Percentiles rank a stretch among this genome's conserved stretches.
Evolutionary conservation across 2,329 filamentous ascomycete genomes (phyloP).

Genomic region (Emericellopsis cladophorae): DNA sequence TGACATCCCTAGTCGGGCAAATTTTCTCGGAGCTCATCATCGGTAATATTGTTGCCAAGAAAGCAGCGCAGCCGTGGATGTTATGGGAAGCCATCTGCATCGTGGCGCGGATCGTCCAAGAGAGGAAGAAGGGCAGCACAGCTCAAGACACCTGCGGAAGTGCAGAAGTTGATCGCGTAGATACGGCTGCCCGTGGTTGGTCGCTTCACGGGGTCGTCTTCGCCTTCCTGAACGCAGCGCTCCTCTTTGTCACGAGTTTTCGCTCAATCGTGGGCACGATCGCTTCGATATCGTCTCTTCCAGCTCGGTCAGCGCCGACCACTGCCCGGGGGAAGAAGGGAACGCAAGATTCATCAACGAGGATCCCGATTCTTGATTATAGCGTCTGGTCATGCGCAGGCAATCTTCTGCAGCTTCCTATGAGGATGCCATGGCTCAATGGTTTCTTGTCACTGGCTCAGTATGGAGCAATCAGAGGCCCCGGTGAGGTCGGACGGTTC

Average conservation of each 20-base stretch:
- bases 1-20: slow-evolving; percentile 73
- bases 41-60: slow-evolving; percentile 68
- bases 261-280: slow-evolving; percentile 55
- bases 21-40: slow-evolving; percentile 85
- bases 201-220: slow-evolving; percentile 39
- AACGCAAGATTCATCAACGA: neutral
- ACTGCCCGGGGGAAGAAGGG: neutral
- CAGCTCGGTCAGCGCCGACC: slow-evolving; percentile 27
- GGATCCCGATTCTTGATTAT: slow-evolving; percentile 51
- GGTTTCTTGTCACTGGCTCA: slow-evolving; percentile 66
- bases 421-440: slow-evolving; percentile 83
- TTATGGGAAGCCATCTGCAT: slow-evolving; percentile 77
- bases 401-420: slow-evolving; percentile 58
- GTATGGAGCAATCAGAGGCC: slow-evolving; percentile 59
- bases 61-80: slow-evolving; percentile 76
- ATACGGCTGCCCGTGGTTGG: slow-evolving; percentile 14
- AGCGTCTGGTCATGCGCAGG: slow-evolving; percentile 63
- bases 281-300: slow-evolving; percentile 54
- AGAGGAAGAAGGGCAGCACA: slow-evolving; percentile 12
- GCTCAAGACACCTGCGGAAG: slow-evolving; percentile 6
- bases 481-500: slow-evolving; percentile 60
- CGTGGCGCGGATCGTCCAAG: slow-evolving; percentile 31
- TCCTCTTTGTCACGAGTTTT: slow-evolving; percentile 45
- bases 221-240: slow-evolving; percentile 39
- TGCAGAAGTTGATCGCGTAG: neutral